Base-by-base conservation (phyloP, 129 eudicot genomes). In the Arctium lappa region DNA sequence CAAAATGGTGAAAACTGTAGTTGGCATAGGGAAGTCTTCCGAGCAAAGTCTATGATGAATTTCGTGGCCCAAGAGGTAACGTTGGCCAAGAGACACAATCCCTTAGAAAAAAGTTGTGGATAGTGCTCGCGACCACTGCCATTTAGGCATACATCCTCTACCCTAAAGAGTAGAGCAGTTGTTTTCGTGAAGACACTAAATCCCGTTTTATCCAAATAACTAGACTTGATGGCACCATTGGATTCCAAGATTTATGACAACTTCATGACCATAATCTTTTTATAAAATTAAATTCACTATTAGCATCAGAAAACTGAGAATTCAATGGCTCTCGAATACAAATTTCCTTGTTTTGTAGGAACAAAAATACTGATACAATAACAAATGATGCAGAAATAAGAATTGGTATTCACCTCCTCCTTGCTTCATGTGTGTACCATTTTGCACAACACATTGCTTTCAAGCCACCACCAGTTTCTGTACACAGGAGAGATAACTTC, bases 361-460 rank as follows among this genome's bases (percentile, higher is more conserved):
- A 29, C 60, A 77, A 66, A 66, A 83, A 83, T 46, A 77, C 81
- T 77, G 44, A 15, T 82, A 44, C 75, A 82, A 82, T 74, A 39
- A 82, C 46, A 70, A 83, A 83, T 83, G 86, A 72, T 83, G 50
- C 82, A 83, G 78, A 77, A 83, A 77, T 39, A 83, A 83, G 73
- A 69, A 83, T 71, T 83, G 74, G 73, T 37, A 83, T 56, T 33
- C 66, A 53, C 44, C 74, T 56, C 48, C 71, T 71, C 53, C 79
- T 63, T 8, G 74, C 68, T 83, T 83, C 84, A 77, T 60, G 37
- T 83, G 86, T 83, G 81, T 77, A 56, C 75, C 68, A 72, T 40
- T 73, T 84, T 18, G 76, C 39, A 72, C 79, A 53, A 53, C 78
- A 50, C 50, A 32, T 79, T 79, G 75, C 68, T 72, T 60, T 72